Evolutionary conservation across 2,329 filamentous ascomycete genomes (phyloP), one percentile per base, ranked within the genome.

Genomic region (Aspergillus sp.): DNA sequence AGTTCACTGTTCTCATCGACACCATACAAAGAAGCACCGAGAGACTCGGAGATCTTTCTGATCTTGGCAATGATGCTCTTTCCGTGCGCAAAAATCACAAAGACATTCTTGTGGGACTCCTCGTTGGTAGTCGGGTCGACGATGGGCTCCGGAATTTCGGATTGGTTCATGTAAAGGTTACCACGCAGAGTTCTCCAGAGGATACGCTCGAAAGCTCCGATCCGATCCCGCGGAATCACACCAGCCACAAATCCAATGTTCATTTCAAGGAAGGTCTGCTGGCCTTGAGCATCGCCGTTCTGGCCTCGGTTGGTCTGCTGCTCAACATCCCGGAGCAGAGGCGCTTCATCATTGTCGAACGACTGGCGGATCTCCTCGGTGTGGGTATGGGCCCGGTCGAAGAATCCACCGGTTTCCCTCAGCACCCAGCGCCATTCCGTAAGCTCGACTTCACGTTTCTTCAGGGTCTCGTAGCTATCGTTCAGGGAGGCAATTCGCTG

Each of bases 101-200:
- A 98, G 44, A 98, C 93, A 58, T 96, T 98, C 82, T 98, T 98
- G 75, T 86, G 83, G 57, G 94, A 79, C 52, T 88, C 78, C 71
- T 97, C 91, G 66, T 97, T 96, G 72, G 82, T 95, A 63, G 86
- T 79, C 11, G 93, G 91, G 67, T 98, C 88, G 65, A 95, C 78
- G 56, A 98, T 85, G 32, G 88, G 83, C 66, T 98, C 91, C 6
- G 90, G 85, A 50, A 98, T 98, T 76, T 98, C 93, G 33, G 91
- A 91, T 75, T 98, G 94, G 72, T 98, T 98, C 93, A 98, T 98
- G 78, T 97, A 98, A 51, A 98, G 75, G 69, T 98, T 98, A 60
- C 93, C 93, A 67, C 93, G 89, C 34, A 98, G 81, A 0, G 94
- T 96, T 60, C 93, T 83, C 93, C 93, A 98, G 40, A 98, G 77